These are phyloP conservation scores for Nemania sp. DNA, from an alignment of 2,329 filamentous ascomycete species.

Conservation along the genomic window DNA sequence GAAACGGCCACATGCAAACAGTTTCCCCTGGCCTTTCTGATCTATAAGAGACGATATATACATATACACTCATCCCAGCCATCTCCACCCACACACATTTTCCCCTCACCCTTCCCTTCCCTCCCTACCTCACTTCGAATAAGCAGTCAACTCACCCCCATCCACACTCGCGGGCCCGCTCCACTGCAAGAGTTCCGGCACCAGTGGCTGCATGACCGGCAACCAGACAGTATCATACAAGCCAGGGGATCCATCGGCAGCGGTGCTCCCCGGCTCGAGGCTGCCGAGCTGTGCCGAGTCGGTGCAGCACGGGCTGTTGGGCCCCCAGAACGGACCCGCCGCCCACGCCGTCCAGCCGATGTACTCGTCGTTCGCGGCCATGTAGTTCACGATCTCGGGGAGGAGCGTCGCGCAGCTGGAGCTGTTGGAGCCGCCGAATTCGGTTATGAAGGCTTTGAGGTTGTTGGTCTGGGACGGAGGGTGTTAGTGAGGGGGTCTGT, in stretches of 20 bases:
- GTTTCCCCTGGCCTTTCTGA: background rate
- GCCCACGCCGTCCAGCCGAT: conserved; percentile 58
- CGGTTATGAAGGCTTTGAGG: conserved; percentile 53
- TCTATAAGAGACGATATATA: no score
- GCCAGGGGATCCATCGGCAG: conserved; percentile 46
- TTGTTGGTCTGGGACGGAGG: conserved; percentile 3
- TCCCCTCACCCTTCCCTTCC: background rate
- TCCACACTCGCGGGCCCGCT: conserved; percentile 38
- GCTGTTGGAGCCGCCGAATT: conserved; percentile 52
- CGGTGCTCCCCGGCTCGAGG: conserved; percentile 51
- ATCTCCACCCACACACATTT: no score
- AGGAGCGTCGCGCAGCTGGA: conserved; percentile 48
- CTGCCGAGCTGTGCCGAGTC: conserved; percentile 47
- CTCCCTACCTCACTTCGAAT: background rate
- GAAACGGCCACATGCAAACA: background rate
- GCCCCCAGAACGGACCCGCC: conserved; percentile 54
- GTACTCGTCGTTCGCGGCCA: conserved; percentile 50
- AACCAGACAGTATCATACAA: conserved; percentile 52
- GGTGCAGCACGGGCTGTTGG: conserved; percentile 46
- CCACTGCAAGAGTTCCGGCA: conserved; percentile 47
- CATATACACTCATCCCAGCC: no score
- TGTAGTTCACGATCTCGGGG: conserved; percentile 48
- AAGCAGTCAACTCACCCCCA: conserved; percentile 27
- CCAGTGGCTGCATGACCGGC: conserved; percentile 47
- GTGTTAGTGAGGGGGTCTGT: background rate